phyloP scores from a whole-genome alignment of 306 rosid species.

The Begonia fuchsioides region DNA sequence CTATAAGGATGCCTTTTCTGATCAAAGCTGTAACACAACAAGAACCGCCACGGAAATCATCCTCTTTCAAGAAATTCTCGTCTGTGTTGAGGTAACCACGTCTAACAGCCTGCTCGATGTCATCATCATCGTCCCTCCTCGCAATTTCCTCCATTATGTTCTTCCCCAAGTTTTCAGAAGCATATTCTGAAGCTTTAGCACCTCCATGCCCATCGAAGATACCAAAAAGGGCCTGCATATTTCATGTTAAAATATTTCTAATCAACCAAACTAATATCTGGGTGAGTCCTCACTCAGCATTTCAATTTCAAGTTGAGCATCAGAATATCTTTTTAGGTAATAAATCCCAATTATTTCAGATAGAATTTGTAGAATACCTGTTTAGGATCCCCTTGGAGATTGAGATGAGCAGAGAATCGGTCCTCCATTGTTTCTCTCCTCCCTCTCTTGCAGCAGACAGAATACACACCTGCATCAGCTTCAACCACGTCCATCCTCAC shows the following conservation, averaged over 20 bases:
- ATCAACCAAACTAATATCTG: no score
- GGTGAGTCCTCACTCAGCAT: no score
- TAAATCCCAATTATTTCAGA: not conserved
- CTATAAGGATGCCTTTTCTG: conserved; percentile 49
- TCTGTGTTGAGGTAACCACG: conserved; percentile 73
- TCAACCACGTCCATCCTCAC: conserved; percentile 42
- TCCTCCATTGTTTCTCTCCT: conserved; percentile 89
- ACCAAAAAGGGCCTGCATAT: conserved; percentile 86
- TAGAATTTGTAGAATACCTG: conserved; percentile 29
- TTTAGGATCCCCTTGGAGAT: conserved; percentile 57
- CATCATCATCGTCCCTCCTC: conserved; percentile 26
- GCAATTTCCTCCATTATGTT: conserved; percentile 49
- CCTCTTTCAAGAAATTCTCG: conserved; percentile 61
- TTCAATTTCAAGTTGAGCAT: no score
- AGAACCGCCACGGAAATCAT: conserved; percentile 48
- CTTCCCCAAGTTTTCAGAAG: conserved; percentile 57
- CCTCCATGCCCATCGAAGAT: conserved; percentile 97
- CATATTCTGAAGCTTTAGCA: conserved; percentile 71
- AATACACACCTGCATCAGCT: conserved; percentile 37
- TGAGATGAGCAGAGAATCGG: conserved; percentile 51
- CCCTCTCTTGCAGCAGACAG: conserved; percentile 80
- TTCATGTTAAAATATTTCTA: no score
- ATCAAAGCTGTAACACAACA: conserved; percentile 83
- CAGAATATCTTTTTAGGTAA: not conserved
- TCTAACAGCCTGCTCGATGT: conserved; percentile 56